Conservation (phyloP, 768 basidiomycete species). For the Agrocybe praecox region DNA sequence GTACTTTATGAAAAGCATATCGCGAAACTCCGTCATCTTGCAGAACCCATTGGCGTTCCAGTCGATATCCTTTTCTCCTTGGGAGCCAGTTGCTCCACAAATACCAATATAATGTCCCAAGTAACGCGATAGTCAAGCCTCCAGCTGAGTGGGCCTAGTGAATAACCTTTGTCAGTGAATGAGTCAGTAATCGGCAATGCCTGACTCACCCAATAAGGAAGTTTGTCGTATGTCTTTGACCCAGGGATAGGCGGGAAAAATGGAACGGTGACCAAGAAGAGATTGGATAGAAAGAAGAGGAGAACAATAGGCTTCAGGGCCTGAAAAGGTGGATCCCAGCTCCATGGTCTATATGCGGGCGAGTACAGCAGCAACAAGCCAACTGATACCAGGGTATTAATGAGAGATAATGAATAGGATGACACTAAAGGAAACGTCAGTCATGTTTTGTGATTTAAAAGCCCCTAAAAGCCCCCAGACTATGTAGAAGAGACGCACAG, state of each 20-base stretch:
- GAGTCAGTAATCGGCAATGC: background rate
- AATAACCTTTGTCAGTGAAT: background rate
- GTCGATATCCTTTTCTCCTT: slow-evolving; percentile 44
- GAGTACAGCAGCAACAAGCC: slow-evolving; percentile 68
- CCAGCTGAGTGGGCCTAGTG: slow-evolving; percentile 51
- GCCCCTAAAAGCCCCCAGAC: background rate
- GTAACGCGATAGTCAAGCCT: slow-evolving; percentile 44
- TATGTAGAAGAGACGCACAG: slow-evolving; percentile 42
- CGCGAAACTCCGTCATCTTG: slow-evolving; percentile 64
- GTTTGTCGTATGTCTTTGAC: slow-evolving; percentile 49
- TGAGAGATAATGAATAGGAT: slow-evolving; percentile 57
- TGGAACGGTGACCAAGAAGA: slow-evolving; percentile 65
- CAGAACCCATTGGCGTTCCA: slow-evolving; percentile 46
- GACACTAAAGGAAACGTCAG: slow-evolving; percentile 40
- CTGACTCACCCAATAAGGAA: slow-evolving; percentile 72
- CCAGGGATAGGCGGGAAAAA: slow-evolving; percentile 62
- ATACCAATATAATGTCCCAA: slow-evolving; percentile 63
- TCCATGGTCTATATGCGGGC: slow-evolving; percentile 37
- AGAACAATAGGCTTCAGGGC: slow-evolving; percentile 50
- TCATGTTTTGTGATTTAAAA: background rate
- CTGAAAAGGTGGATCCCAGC: slow-evolving; percentile 69
- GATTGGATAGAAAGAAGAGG: slow-evolving; percentile 65
- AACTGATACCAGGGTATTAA: slow-evolving; percentile 61
- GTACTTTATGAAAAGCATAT: slow-evolving; percentile 48
- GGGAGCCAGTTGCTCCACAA: slow-evolving; percentile 55